Base-by-base conservation (phyloP, 805 yeast genomes). In the Novakomyces olei region DNA sequence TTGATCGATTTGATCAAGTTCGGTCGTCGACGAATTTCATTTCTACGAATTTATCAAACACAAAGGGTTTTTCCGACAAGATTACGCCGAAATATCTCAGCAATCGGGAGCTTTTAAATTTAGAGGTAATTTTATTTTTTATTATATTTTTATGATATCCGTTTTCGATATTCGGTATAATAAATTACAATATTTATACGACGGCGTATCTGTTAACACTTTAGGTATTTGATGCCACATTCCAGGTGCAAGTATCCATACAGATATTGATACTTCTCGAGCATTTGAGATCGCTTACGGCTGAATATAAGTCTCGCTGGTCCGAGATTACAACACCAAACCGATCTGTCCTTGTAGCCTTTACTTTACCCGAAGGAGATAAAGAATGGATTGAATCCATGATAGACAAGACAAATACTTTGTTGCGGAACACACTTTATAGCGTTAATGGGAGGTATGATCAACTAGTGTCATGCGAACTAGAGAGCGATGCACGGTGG, bases 401-500 rank as follows among this genome's bases (percentile, higher is more conserved):
- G 7, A 15, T 7, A 3, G 19, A 31, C 12, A 26, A 19, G 16
- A 22, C 17, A 29, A 24, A 12, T 36, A 34, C 25, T 10, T 14
- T 9, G 5, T 40, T 28, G 15, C n/a, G n/a, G n/a, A n/a, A n/a
- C n/a, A 15, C 12, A 19, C 22, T 14, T 26, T 32, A 19, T 9
- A 32, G 19, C 30, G 18, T 15, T n/a, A 35, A 10, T 14, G 18
- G 19, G 30, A 29, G 5, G 29, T 26, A 3, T 47, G 41, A 23
- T 28, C 43, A 5, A 43, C 39, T 15, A 22, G 34, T 4, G 28
- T 46, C n/a, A 28, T 20, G 19, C 29, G 32, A 5, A 36, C 49
- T 8, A 20, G 43, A 3, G 26, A n/a, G 49, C 12, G 57, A 51
- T 27, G 31, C 26, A 5, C 30, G 39, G 27, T 51, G 57, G 57